These are phyloP conservation scores for Rutstroemia sydowiana DNA, from an alignment of 2,329 filamentous ascomycete genomes.

Conservation along the genomic window DNA sequence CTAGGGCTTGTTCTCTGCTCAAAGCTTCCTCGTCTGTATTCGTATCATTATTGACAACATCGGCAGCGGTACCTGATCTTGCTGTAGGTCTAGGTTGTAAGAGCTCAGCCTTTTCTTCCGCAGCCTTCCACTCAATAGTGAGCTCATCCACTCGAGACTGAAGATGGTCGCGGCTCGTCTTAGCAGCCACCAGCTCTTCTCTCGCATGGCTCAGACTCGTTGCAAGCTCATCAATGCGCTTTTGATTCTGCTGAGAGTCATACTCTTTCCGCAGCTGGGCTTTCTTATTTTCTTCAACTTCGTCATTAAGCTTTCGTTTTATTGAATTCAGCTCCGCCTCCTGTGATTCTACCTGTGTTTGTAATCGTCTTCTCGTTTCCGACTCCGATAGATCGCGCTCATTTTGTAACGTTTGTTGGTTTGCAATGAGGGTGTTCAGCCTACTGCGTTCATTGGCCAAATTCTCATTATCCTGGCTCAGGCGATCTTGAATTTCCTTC, in stretches of 20 bases:
- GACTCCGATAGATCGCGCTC: slow-evolving; percentile 81
- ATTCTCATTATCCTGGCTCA: slow-evolving; percentile 81
- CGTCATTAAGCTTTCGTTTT: slow-evolving; percentile 77
- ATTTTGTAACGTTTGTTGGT: slow-evolving; percentile 82
- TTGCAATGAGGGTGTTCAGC: slow-evolving; percentile 73
- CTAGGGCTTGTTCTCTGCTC: slow-evolving; percentile 69
- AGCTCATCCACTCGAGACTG: slow-evolving; percentile 85
- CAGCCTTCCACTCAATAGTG: slow-evolving; percentile 77
- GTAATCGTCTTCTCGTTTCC: slow-evolving; percentile 73
- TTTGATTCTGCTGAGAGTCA: slow-evolving; percentile 80
- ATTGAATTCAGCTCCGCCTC: slow-evolving; percentile 71
- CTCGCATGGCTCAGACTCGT: slow-evolving; percentile 70
- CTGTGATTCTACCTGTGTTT: slow-evolving; percentile 68
- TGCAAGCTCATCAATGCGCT: slow-evolving; percentile 86
- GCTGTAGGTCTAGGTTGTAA: slow-evolving; percentile 73
- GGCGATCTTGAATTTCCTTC: slow-evolving; percentile 85
- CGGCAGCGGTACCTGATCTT: slow-evolving; percentile 39
- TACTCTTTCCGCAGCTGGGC: slow-evolving; percentile 78
- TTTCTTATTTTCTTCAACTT: slow-evolving; percentile 80
- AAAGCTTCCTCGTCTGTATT: slow-evolving; percentile 49
- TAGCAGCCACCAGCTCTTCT: slow-evolving; percentile 78
- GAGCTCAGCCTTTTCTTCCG: slow-evolving; percentile 78
- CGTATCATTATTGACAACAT: slow-evolving; percentile 34
- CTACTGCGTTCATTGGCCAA: slow-evolving; percentile 78
- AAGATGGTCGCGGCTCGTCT: slow-evolving; percentile 83